Conservation (phyloP, 1,139 yeast species). For the Suhomyces anneliseae region DNA sequence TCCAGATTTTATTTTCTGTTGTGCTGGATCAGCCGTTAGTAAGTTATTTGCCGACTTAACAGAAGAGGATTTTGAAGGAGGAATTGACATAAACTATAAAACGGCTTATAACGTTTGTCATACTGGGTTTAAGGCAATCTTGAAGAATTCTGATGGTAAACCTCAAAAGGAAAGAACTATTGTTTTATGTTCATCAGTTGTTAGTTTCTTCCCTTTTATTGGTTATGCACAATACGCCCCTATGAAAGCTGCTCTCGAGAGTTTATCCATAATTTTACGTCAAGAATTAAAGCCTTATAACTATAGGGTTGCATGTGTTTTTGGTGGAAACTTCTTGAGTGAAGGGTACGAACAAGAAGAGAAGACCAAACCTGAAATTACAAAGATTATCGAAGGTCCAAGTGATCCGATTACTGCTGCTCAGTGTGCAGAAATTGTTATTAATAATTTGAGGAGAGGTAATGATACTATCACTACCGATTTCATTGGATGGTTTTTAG, state of each 20-base stretch:
- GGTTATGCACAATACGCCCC: slow-evolving; percentile 95
- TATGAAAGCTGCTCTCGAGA: slow-evolving; percentile 74
- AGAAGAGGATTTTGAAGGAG: slow-evolving; percentile 54
- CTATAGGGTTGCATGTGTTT: slow-evolving; percentile 60
- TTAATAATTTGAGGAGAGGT: slow-evolving; percentile 61
- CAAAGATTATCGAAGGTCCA: slow-evolving; percentile 81
- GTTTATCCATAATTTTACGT: slow-evolving; percentile 72
- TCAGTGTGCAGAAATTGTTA: slow-evolving; percentile 61
- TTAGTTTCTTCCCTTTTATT: slow-evolving; percentile 81
- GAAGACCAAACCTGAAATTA: slow-evolving; percentile 80
- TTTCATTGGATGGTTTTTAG: slow-evolving; percentile 78
- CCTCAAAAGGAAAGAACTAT: slow-evolving; percentile 51
- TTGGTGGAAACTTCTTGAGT: slow-evolving; percentile 87
- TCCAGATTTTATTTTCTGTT: slow-evolving; percentile 77
- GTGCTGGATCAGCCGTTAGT: slow-evolving; percentile 87
- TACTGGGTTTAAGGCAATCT: slow-evolving; percentile 47
- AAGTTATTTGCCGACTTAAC: slow-evolving; percentile 73
- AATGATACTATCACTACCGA: slow-evolving; percentile 81
- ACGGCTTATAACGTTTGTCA: slow-evolving; percentile 76
- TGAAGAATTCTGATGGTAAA: slow-evolving; percentile 6
- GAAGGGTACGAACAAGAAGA: slow-evolving; percentile 88
- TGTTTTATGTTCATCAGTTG: slow-evolving; percentile 75
- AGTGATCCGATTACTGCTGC: slow-evolving; percentile 69
- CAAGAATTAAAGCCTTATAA: slow-evolving; percentile 77
- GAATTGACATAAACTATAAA: slow-evolving; percentile 68